Percentiles rank a stretch among this genome's conserved stretches.
phyloP scores from a whole-genome alignment of 106 monocot species.

The Acorus calamus region DNA sequence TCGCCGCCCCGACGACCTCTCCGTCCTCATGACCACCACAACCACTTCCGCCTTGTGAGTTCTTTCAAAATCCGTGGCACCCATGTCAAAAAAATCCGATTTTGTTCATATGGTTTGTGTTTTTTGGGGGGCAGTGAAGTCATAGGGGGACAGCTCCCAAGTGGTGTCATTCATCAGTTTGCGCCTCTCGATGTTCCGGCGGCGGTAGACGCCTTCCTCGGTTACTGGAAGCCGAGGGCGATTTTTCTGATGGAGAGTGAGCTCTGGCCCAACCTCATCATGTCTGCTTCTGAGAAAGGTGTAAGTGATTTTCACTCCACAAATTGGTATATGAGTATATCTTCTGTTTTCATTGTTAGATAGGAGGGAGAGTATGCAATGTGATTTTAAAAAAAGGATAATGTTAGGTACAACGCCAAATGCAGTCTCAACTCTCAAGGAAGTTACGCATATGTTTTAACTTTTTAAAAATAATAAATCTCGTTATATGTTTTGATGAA shows the following conservation, averaged over 20 bases:
- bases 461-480: too few relatives aligned
- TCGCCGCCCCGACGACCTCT: slow-evolving; percentile 15
- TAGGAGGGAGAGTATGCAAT: too few relatives aligned
- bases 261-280: slow-evolving; percentile 94
- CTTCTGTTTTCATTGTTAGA: not conserved
- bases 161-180: slow-evolving; percentile 86
- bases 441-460: too few relatives aligned
- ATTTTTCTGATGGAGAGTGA: slow-evolving; percentile 93
- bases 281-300: slow-evolving; percentile 64
- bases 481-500: too few relatives aligned
- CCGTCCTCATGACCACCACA: slow-evolving; percentile 78
- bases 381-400: too few relatives aligned
- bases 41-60: slow-evolving; percentile 80
- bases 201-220: slow-evolving; percentile 56
- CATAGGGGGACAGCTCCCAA: slow-evolving; percentile 70
- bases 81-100: not conserved
- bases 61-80: not conserved
- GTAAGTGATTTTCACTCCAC: slow-evolving; percentile 27
- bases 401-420: too few relatives aligned
- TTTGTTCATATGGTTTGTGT: not conserved
- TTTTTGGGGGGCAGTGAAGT: slow-evolving; percentile 43
- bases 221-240: slow-evolving; percentile 63
- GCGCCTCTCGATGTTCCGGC: slow-evolving; percentile 72
- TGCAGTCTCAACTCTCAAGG: too few relatives aligned
- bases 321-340: not conserved